phyloP scores from a whole-genome alignment of 768 basidiomycete genomes.

The Coprinopsis marcescibilis region DNA sequence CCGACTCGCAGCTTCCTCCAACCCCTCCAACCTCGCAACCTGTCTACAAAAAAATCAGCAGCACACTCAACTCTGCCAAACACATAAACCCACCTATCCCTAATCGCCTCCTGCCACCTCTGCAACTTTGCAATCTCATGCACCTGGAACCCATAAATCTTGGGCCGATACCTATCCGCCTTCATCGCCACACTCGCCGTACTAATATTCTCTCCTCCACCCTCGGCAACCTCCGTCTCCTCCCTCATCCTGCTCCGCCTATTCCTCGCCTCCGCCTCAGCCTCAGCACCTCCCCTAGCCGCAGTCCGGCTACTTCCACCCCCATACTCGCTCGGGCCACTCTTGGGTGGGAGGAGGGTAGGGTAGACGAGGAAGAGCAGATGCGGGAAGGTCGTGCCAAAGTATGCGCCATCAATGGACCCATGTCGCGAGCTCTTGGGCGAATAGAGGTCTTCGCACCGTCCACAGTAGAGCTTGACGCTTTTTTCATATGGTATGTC shows the following conservation, averaged over 20 bases:
- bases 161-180: slow-evolving; percentile 87
- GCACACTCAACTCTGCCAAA: slow-evolving; percentile 10
- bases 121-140: slow-evolving; percentile 91
- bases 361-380: slow-evolving; percentile 97
- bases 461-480: slow-evolving; percentile 96
- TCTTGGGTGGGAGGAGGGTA: slow-evolving; percentile 82
- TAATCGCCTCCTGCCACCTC: slow-evolving; percentile 91
- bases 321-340: slow-evolving; percentile 35
- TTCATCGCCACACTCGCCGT: slow-evolving; percentile 82
- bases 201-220: slow-evolving; percentile 61
- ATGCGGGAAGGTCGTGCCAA: slow-evolving; percentile 97
- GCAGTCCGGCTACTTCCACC: slow-evolving; percentile 17
- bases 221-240: slow-evolving; percentile 52
- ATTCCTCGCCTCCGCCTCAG: too few relatives aligned
- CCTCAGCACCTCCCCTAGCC: slow-evolving; percentile 22
- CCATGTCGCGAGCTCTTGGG: slow-evolving; percentile 97
- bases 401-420: slow-evolving; percentile 97
- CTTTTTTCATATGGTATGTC: slow-evolving; percentile 99
- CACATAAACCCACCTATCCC: slow-evolving; percentile 60
- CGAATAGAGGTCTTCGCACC: slow-evolving; percentile 97
- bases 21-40: slow-evolving; percentile 43
- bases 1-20: slow-evolving; percentile 23
- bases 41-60: slow-evolving; percentile 28
- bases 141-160: slow-evolving; percentile 95
- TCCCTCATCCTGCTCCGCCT: slow-evolving; percentile 41